These are phyloP conservation scores for Coprinellus micaceus DNA, from an alignment of 768 basidiomycete genomes.

Conservation along the genomic window DNA sequence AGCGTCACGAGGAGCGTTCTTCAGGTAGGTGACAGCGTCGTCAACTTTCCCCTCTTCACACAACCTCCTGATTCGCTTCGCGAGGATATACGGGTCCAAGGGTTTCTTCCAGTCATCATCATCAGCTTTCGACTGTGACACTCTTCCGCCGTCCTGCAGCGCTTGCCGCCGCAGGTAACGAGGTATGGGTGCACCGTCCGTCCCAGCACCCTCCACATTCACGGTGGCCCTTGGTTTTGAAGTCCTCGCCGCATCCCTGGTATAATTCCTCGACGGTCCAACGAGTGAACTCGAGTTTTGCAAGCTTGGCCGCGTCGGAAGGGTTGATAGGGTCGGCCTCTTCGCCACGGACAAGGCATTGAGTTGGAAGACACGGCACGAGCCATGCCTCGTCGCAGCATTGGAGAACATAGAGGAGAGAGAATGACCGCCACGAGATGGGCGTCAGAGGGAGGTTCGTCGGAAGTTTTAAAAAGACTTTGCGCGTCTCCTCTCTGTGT, in stretches of 20 bases:
- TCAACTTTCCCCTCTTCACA: slow-evolving; percentile 54
- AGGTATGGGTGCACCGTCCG: slow-evolving; percentile 15
- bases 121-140: background rate
- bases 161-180: slow-evolving; percentile 29
- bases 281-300: background rate
- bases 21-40: slow-evolving; percentile 62
- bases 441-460: background rate
- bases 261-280: background rate
- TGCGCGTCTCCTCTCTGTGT: background rate
- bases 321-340: slow-evolving; percentile 5
- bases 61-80: slow-evolving; percentile 53
- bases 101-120: slow-evolving; percentile 25
- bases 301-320: slow-evolving; percentile 9
- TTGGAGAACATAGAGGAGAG: background rate
- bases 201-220: background rate
- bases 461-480: slow-evolving; percentile 2
- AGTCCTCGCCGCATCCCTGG: slow-evolving; percentile 14
- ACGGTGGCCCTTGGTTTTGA: background rate
- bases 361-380: background rate
- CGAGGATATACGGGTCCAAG: slow-evolving; percentile 63
- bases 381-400: background rate
- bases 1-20: slow-evolving; percentile 65
- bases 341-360: background rate
- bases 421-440: background rate
- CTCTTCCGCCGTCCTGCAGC: slow-evolving; percentile 8